Base-by-base conservation (phyloP, 352 stramenopile genomes). In the Phytophthora litchii region DNA sequence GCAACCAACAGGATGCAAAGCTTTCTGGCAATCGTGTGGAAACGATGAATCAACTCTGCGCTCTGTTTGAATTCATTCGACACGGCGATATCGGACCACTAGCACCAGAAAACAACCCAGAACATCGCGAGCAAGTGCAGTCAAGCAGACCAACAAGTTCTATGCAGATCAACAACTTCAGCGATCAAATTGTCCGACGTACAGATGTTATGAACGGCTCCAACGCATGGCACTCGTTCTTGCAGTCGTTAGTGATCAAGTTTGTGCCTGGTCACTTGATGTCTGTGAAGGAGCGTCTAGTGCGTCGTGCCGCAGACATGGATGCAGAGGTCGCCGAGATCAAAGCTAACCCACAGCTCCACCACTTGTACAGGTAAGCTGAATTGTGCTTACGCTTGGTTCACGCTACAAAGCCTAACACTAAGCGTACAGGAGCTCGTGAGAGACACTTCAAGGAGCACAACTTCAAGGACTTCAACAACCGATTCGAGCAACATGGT, bases 51-150 rank as follows among this genome's bases (percentile, higher is more conserved):
- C 83, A 93, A 50, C 53, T 93, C 0, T 91, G 80, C 46, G 79
- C 77, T 36, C 57, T 93, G 45, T 88, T 90, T 25, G 83, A 93
- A 61, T 93, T 93, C 40, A 70, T 93, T 3, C 79, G 81, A 8
- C 60, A 75, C 25, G 83, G 81, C 1, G 67, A 89, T 27, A 84
- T 80, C 1, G 23, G 38, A 0, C 32, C 38, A 16, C 51, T 93
- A 25, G 64, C 68, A 2, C 58, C 61, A 1, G 78, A 78, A 40
- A 93, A 91, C 59, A 79, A 82, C 41, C 83, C 83, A 14, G 59
- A 74, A 9, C 56, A 72, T 46, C 54, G 55, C 14, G 57, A 72
- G 1, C 48, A 60, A 58, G 42, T 21, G 32, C 51, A 54, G 16
- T 1, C 14, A 48, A 53, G 29, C 27, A 60, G 16, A n/a, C 3